Evolutionary conservation across 148 eudicot genomes (phyloP), one percentile per base, ranked within the genome.

Genomic region (Rhododendron simsii): DNA sequence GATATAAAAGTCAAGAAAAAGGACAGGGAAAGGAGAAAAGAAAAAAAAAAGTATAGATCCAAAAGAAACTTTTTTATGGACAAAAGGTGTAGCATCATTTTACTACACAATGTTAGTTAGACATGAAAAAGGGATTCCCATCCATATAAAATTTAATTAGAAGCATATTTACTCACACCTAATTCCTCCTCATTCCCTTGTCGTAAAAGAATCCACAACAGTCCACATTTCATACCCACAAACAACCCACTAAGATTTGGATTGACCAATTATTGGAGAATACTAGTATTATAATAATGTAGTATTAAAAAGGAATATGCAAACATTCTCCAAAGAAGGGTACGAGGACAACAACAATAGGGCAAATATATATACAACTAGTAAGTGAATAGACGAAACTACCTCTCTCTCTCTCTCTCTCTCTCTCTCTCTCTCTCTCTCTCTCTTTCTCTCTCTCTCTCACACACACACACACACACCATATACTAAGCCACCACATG

Each of bases 201-300:
- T 81, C 47, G 35, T 69, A 57, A 55, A 55, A 81, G 69, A 55
- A 81, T 81, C 83, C 83, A 81, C 67, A 26, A 33, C 26, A 81
- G 26, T 55, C 65, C 28, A 7, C 50, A 14, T 21, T 44, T n/a
- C 6, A 26, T 26, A 45, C 81, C 53, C 57, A 47, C 81, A 79
- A 79, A 45, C 45, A 63, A 51, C 83, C 37, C 83, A 81, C 39
- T 18, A 33, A 81, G 69, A 33, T 53, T 81, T 53, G 20, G 83
- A 81, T 53, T 53, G 83, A 81, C 67, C 53, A 53, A 53, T 48
- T 69, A 28, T n/a, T n/a, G 21, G 3, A 15, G 15, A 2, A 21
- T 48, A 63, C 3, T 63, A 63, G 12, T 63, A 33, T 33, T 33
- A 30, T 30, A 30, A 30, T 30, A 33, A 33, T 33, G 35, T 63